A percentile compares a stretch with the other conserved stretches of the same genome.
These are phyloP conservation scores for Mortierella sp. DNA, from an alignment of 371 early-diverging fungal genomes.

Conservation along the genomic window DNA sequence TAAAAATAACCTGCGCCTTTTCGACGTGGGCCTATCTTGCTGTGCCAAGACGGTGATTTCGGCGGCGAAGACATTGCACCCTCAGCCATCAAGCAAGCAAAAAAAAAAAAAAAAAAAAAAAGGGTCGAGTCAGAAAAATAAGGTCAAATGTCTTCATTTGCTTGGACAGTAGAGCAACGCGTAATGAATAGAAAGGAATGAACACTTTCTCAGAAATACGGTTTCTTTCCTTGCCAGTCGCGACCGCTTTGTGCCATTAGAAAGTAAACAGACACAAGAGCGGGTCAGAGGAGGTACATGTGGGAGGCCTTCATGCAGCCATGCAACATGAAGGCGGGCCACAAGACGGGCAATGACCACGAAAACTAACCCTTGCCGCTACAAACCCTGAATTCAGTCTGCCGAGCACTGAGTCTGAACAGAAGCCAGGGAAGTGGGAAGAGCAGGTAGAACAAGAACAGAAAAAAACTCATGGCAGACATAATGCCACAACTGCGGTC, in stretches of 20 bases:
- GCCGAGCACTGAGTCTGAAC: background rate
- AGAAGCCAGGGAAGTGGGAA: constrained; percentile 8
- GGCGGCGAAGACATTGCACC: constrained; percentile 9
- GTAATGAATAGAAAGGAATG: constrained; percentile 15
- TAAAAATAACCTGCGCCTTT: constrained; percentile 14
- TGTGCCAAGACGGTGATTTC: no score
- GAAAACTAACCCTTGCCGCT: constrained; percentile 17
- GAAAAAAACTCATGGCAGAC: constrained; percentile 1
- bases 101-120: no score
- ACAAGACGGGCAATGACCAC: constrained; percentile 21
- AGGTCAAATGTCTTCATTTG: constrained; percentile 9
- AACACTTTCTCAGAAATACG: constrained; percentile 6
- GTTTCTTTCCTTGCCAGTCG: constrained; percentile 13
- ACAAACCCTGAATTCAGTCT: constrained; percentile 11
- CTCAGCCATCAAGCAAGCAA: no score
- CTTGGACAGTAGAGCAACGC: constrained; percentile 9
- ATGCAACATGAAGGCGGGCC: constrained; percentile 18
- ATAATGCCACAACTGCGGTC: constrained; percentile 13
- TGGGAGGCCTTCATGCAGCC: constrained; percentile 10
- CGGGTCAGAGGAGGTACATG: constrained; percentile 14
- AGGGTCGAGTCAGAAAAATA: constrained; percentile 7
- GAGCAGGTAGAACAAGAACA: constrained; percentile 6
- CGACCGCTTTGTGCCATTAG: constrained; percentile 1
- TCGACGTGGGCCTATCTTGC: background rate
- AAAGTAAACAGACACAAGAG: constrained; percentile 1